A percentile compares a stretch with the other conserved stretches of the same genome.
Conservation (phyloP, 306 rosid species). For the Trifolium repens region DNA sequence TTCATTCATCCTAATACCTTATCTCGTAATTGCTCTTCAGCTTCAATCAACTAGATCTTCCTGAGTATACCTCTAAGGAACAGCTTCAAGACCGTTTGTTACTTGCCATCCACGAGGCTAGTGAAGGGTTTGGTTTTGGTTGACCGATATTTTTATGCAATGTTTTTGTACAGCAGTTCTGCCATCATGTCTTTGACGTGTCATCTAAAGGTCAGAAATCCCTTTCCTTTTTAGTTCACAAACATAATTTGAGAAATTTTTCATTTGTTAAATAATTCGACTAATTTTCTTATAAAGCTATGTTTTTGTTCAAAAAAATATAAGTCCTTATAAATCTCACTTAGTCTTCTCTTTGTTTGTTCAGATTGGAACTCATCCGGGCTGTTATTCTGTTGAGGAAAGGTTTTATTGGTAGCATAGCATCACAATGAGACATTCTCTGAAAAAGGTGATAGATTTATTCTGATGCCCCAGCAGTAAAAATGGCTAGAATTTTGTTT, state of each 20-base stretch:
- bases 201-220: slow-evolving; percentile 61
- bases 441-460: slow-evolving; percentile 38
- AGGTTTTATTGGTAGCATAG: slow-evolving; percentile 39
- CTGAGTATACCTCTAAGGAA: slow-evolving; percentile 91
- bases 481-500: slow-evolving; percentile 55
- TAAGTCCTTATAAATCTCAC: not conserved
- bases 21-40: slow-evolving; percentile 47
- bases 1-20: slow-evolving; percentile 38
- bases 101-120: slow-evolving; percentile 96
- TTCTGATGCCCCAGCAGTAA: slow-evolving; percentile 39
- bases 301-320: slow-evolving; percentile 28
- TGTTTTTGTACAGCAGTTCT: slow-evolving; percentile 43
- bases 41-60: slow-evolving; percentile 98
- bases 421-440: slow-evolving; percentile 41
- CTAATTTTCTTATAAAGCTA: slow-evolving; percentile 14
- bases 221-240: slow-evolving; percentile 19
- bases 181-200: slow-evolving; percentile 48
- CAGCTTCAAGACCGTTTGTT: slow-evolving; percentile 94
- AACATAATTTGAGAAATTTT: not conserved
- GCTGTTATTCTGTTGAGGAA: slow-evolving; percentile 31
- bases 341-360: slow-evolving; percentile 29
- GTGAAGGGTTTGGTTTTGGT: slow-evolving; percentile 99
- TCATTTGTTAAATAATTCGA: not conserved
- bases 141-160: slow-evolving; percentile 39
- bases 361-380: slow-evolving; percentile 18